Conservation (phyloP, 2,329 filamentous ascomycete species). For the Xylariomycetidae sp. region DNA sequence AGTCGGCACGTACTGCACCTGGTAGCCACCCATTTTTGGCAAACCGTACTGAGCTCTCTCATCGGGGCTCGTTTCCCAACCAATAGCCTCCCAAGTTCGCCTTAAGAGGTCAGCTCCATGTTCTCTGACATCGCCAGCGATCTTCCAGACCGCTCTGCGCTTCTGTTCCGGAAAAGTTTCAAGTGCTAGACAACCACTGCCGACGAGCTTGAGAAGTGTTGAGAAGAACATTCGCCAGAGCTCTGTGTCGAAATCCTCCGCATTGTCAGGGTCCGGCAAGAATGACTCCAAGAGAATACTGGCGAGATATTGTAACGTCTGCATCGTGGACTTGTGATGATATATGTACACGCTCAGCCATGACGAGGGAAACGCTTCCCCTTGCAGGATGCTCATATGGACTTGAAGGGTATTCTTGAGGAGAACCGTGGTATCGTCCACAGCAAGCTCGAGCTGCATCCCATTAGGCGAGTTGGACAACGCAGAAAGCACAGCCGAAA, state of each 20-base stretch:
- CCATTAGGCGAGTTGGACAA: conserved; percentile 70
- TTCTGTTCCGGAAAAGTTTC: conserved; percentile 98
- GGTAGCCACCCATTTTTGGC: conserved; percentile 86
- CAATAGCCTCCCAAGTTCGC: conserved; percentile 89
- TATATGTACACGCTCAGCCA: conserved; percentile 95
- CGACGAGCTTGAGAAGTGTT: conserved; percentile 81
- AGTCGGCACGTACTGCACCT: conserved; percentile 94
- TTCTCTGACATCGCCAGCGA: conserved; percentile 92
- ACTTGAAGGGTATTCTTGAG: conserved; percentile 77
- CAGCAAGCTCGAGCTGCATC: conserved; percentile 70
- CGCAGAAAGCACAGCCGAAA: conserved; percentile 81
- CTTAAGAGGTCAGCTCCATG: conserved; percentile 81
- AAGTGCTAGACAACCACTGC: conserved; percentile 80
- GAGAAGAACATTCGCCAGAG: conserved; percentile 93
- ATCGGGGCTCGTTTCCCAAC: conserved; percentile 85
- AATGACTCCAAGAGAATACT: conserved; percentile 77
- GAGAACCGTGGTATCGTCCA: conserved; percentile 69
- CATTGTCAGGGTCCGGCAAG: conserved; percentile 84
- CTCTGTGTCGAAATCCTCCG: conserved; percentile 86
- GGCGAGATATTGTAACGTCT: conserved; percentile 76
- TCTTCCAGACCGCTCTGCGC: conserved; percentile 94
- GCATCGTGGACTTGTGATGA: conserved; percentile 86
- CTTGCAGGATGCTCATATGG: conserved; percentile 82
- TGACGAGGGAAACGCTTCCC: conserved; percentile 80
- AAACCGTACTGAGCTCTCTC: conserved; percentile 75